Evolutionary conservation across 2,329 filamentous ascomycete species (phyloP).

Genomic region (Aureobasidium pullulans): DNA sequence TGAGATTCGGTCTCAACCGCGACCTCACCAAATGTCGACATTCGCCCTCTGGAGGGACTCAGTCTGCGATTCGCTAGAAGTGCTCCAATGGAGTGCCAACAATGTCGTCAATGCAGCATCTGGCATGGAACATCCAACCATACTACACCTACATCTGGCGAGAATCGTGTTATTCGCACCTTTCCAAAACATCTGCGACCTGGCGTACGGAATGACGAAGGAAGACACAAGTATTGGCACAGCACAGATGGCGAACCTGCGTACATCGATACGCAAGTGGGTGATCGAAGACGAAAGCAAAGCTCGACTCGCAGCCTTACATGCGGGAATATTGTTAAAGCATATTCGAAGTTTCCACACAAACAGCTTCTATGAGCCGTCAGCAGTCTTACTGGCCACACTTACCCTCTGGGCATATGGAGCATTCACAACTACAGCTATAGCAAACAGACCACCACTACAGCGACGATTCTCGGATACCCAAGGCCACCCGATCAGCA

Average conservation of each 20-base stretch:
- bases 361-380: slow-evolving; percentile 53
- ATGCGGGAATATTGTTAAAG: slow-evolving; percentile 47
- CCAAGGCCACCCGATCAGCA: slow-evolving; percentile 12
- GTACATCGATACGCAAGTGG: slow-evolving; percentile 39
- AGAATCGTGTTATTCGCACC: slow-evolving; percentile 47
- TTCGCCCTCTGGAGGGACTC: slow-evolving; percentile 45
- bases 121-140: slow-evolving; percentile 48
- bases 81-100: slow-evolving; percentile 53
- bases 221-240: slow-evolving; percentile 2
- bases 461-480: slow-evolving; percentile 3
- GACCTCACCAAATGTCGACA: slow-evolving; percentile 31
- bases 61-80: slow-evolving; percentile 44
- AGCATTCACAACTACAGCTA: slow-evolving; percentile 18
- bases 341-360: slow-evolving; percentile 44
- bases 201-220: slow-evolving; percentile 32
- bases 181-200: slow-evolving; percentile 37
- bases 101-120: slow-evolving; percentile 41
- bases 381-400: slow-evolving; percentile 58
- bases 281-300: slow-evolving; percentile 47
- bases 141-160: slow-evolving; percentile 50
- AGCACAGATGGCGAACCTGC: slow-evolving; percentile 15
- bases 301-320: slow-evolving; percentile 49
- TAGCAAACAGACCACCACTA: not conserved
- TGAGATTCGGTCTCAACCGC: not conserved
- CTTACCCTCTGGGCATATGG: slow-evolving; percentile 59